A percentile compares a stretch with the other conserved stretches of the same genome.
Evolutionary conservation across 805 yeast genomes (phyloP).

Genomic region (Metschnikowia cubensis): DNA sequence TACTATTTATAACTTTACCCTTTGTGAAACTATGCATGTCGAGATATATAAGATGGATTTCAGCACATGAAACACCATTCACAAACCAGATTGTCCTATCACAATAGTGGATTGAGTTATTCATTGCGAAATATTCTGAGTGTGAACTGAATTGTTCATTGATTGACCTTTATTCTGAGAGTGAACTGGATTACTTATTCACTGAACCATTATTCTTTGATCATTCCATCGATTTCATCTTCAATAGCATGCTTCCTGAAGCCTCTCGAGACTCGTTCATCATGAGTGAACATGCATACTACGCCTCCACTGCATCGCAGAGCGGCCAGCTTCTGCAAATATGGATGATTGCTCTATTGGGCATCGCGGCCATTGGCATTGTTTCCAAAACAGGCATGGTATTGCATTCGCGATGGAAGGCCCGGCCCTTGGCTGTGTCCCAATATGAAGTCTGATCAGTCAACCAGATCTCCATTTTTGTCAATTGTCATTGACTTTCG

Average conservation of each 20-base stretch:
- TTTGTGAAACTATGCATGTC: background rate
- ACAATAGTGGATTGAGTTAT: no score
- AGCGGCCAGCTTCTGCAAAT: background rate
- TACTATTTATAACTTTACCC: constrained; percentile 1
- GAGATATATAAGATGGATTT: background rate
- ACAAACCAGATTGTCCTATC: no score
- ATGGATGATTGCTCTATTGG: background rate
- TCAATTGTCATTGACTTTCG: no score
- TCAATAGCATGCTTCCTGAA: constrained; percentile 10
- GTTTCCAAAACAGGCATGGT: background rate
- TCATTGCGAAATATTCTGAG: no score
- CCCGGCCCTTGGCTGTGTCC: background rate
- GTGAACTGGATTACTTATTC: no score
- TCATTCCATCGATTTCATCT: no score
- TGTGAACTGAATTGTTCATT: no score
- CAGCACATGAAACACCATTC: no score
- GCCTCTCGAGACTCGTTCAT: constrained; percentile 10
- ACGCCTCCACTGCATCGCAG: constrained; percentile 1
- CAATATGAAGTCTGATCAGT: background rate
- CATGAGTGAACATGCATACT: constrained; percentile 18
- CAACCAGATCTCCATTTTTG: no score
- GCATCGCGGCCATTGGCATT: background rate
- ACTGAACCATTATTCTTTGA: no score
- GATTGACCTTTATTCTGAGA: no score
- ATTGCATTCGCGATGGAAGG: background rate